Conservation (phyloP, 2,329 filamentous ascomycete genomes). For the Fusarium sp. region DNA sequence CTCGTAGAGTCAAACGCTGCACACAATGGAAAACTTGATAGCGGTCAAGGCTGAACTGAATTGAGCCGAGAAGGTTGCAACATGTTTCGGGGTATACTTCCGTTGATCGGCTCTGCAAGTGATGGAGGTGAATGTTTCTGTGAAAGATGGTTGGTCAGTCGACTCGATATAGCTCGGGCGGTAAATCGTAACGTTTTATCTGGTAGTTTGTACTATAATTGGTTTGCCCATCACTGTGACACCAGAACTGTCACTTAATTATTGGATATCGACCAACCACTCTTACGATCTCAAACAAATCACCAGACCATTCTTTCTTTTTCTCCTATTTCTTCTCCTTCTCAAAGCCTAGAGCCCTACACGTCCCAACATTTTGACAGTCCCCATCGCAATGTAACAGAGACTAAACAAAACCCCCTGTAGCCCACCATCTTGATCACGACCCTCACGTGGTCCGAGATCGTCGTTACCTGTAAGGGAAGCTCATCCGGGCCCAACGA, state of each 20-base stretch:
- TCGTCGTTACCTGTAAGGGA: slow-evolving; percentile 36
- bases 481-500: slow-evolving; percentile 34
- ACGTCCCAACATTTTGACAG: slow-evolving; percentile 22
- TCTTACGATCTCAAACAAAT: background rate
- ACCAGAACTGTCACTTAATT: background rate
- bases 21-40: background rate
- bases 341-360: background rate
- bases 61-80: slow-evolving; percentile 1
- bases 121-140: background rate
- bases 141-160: slow-evolving; percentile 28
- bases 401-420: slow-evolving; percentile 16
- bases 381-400: slow-evolving; percentile 13
- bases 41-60: slow-evolving; percentile 14
- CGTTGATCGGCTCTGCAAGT: slow-evolving; percentile 16
- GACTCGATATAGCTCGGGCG: slow-evolving; percentile 7
- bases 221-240: slow-evolving; percentile 15
- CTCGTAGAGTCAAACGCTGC: background rate
- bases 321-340: background rate
- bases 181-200: slow-evolving; percentile 5
- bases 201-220: slow-evolving; percentile 11
- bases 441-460: slow-evolving; percentile 33
- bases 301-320: background rate
- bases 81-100: slow-evolving; percentile 4
- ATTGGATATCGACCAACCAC: slow-evolving; percentile 3
- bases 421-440: slow-evolving; percentile 11